Evolutionary conservation across 257 asterid genomes (phyloP), one percentile per base, ranked within the genome.

Genomic region (Plantago ovata): DNA sequence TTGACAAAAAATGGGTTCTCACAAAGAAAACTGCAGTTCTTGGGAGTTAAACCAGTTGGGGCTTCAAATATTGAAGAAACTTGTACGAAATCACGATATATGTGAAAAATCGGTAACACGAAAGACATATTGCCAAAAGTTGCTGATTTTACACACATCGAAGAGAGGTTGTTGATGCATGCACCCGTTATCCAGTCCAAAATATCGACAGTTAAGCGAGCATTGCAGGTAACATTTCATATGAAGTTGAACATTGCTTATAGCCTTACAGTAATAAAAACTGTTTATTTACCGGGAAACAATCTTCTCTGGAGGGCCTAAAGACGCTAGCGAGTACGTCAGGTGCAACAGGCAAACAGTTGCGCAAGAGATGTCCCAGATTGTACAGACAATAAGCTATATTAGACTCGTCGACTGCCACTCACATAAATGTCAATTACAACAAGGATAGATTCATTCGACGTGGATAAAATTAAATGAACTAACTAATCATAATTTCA

Each of bases 11-110:
- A 68, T 75, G 21, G 47, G 74, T 22, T 56, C 80, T 7, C 93
- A 78, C 50, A 57, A 65, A 38, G 85, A 72, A 41, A 63, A 62
- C 21, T 78, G 81, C n/a, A 75, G 90, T 13, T 69, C 78, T 2
- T 86, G 97, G 97, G 65, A 81, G 7, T 86, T 93, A 53, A 93
- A 93, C 40, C 94, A 89, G 12, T 52, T 89, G 52, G 98, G 98
- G 13, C 91, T 93, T n/a, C 84, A 76, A 36, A 86, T 93, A 57
- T 55, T 89, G 76, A 88, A 82, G 81, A 89, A 88, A 47, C 84
- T 93, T 7, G 98, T 95, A 3, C 86, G 91, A 6, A 94, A 93
- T 50, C 96, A 81, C 1, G 95, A 84, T 33, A 78, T 82, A 5
- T 89, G 97, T 63, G 86, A 0, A 93, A 84, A 55, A 86, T 89